These are phyloP conservation scores for Tritrichomonas musculus DNA, from an alignment of 208 protist species.

Conservation along the genomic window DNA sequence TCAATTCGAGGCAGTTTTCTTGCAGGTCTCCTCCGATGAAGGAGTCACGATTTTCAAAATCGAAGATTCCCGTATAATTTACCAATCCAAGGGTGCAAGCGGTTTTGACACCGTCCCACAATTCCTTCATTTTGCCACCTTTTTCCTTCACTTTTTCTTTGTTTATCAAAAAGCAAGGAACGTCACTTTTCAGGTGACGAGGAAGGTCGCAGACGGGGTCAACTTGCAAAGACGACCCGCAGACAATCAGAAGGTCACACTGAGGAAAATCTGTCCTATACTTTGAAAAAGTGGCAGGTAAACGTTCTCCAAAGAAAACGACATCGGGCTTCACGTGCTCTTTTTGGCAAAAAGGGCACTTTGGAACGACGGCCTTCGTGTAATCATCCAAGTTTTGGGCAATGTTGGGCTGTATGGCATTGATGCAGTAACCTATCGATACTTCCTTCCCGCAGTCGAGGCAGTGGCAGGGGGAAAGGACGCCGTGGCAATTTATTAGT, in stretches of 20 bases:
- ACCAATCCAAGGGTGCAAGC: background rate
- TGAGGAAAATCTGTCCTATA: background rate
- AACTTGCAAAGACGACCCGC: background rate
- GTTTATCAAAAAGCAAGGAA: background rate
- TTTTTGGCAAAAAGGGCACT: background rate
- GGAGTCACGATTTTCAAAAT: background rate
- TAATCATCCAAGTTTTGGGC: background rate
- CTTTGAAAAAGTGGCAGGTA: background rate
- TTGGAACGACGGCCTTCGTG: background rate
- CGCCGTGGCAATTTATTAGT: background rate
- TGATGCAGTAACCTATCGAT: background rate
- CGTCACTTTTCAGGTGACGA: background rate
- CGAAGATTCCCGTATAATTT: background rate
- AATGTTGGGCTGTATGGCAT: background rate
- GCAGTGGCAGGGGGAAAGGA: background rate
- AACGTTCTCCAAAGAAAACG: background rate
- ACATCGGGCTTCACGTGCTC: slow-evolving; percentile 9
- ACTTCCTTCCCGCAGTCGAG: background rate
- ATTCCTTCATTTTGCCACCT: background rate
- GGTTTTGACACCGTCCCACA: background rate
- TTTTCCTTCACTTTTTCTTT: background rate
- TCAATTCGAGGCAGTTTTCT: background rate
- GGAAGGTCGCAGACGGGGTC: background rate
- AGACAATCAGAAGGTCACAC: background rate
- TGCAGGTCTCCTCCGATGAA: background rate